Percentiles rank a stretch among this genome's conserved stretches.
Conservation (phyloP, 192 early-diverging fungal species). For the Entophlyctis luteolus region DNA sequence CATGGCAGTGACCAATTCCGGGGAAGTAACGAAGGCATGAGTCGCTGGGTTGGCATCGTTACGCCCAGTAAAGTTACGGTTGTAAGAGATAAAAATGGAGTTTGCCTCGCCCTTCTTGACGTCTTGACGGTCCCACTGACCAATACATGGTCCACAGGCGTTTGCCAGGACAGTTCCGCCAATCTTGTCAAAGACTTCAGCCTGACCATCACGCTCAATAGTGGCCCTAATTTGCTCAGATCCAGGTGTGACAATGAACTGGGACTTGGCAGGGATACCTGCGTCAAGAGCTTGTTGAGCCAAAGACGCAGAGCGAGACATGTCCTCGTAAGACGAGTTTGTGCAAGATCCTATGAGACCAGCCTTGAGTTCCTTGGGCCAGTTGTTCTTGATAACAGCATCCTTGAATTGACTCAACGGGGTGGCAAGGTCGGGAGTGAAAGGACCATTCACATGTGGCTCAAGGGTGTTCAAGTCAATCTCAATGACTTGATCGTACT, state of each 20-base stretch:
- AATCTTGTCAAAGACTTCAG: constrained; percentile 68
- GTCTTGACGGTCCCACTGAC: constrained; percentile 97
- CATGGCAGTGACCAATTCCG: constrained; percentile 92
- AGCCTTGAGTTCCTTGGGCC: constrained; percentile 82
- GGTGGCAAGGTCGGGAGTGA: constrained; percentile 84
- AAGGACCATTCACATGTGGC: constrained; percentile 96
- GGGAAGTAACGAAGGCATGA: constrained; percentile 90
- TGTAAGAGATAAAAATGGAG: constrained; percentile 98
- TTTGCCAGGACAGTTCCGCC: constrained; percentile 90
- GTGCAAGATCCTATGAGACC: constrained; percentile 97
- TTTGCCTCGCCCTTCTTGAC: constrained; percentile 93
- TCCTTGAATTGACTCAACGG: constrained; percentile 91
- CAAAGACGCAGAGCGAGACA: constrained; percentile 85
- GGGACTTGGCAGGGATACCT: constrained; percentile 72
- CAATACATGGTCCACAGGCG: constrained; percentile 98
- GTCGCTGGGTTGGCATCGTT: constrained; percentile 96
- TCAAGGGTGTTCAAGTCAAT: constrained; percentile 89
- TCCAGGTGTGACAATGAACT: constrained; percentile 93
- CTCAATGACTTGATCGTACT: constrained; percentile 90
- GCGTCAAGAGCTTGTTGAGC: constrained; percentile 80
- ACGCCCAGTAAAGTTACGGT: constrained; percentile 98
- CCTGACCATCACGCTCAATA: constrained; percentile 86
- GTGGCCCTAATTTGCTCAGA: constrained; percentile 97
- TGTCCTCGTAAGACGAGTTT: constrained; percentile 98
- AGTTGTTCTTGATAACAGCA: constrained; percentile 77